Percentiles rank a stretch among this genome's conserved stretches.
Conservation (phyloP, 345 rosid genomes). For the Luvunga scandens region DNA sequence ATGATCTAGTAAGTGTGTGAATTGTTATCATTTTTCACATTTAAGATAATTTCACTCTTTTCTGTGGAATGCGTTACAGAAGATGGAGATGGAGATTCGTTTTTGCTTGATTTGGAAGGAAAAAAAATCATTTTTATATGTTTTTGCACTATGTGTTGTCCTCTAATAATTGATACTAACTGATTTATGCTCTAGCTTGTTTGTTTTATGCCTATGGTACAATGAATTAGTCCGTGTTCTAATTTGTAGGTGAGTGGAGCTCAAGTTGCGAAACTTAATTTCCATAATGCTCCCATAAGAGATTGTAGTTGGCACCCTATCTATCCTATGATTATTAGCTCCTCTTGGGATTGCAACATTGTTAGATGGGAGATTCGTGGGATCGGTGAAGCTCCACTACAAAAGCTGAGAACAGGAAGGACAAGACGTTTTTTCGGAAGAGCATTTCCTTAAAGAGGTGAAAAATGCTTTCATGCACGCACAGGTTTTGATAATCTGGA, state of each 20-base stretch:
- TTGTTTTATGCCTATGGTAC: background rate
- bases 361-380: constrained; percentile 61
- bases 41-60: background rate
- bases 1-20: constrained; percentile 50
- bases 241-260: constrained; percentile 46
- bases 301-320: constrained; percentile 73
- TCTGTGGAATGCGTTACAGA: background rate
- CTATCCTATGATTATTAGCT: constrained; percentile 51
- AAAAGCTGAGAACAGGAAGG: constrained; percentile 7
- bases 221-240: background rate
- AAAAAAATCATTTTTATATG: background rate
- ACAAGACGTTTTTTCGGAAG: background rate
- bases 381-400: background rate
- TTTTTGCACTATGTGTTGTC: background rate
- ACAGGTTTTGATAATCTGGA: background rate
- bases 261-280: constrained; percentile 41
- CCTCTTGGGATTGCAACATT: constrained; percentile 58
- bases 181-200: background rate
- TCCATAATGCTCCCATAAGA: constrained; percentile 45
- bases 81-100: background rate
- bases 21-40: background rate
- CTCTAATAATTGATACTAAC: background rate
- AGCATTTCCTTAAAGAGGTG: background rate
- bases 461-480: background rate
- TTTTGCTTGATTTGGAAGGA: background rate